A percentile compares a stretch with the other conserved stretches of the same genome.
These are phyloP conservation scores for Phragmites australis DNA, from an alignment of 176 grass and related monocot genomes.

Conservation along the genomic window DNA sequence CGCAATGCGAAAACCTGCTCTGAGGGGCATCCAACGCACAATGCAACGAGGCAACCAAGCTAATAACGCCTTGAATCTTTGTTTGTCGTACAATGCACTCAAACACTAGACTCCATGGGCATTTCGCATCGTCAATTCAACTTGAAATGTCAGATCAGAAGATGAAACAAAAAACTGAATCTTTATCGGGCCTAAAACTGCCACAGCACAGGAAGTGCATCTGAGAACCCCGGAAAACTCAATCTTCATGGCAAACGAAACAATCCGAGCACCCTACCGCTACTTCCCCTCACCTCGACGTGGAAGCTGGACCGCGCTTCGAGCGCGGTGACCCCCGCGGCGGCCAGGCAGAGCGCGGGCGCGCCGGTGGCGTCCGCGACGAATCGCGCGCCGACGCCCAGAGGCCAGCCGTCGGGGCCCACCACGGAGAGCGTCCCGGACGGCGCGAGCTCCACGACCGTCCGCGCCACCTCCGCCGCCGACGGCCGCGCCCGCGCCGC, in stretches of 20 bases:
- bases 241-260: background rate
- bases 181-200: background rate
- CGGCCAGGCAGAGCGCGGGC: conserved; percentile 70
- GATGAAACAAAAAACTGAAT: background rate
- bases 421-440: conserved; percentile 64
- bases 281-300: conserved; percentile 58
- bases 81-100: background rate
- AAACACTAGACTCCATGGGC: background rate
- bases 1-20: background rate
- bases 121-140: background rate
- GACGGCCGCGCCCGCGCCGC: conserved; percentile 30
- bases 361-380: conserved; percentile 63
- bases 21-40: background rate
- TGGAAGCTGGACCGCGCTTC: conserved; percentile 73
- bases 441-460: conserved; percentile 75
- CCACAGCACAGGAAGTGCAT: background rate
- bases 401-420: conserved; percentile 66
- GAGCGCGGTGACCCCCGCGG: conserved; percentile 27
- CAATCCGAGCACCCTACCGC: background rate
- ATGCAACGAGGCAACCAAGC: background rate
- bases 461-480: conserved; percentile 76
- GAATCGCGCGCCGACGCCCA: conserved; percentile 77
- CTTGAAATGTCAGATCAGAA: background rate
- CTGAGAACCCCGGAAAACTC: background rate
- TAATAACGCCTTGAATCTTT: background rate